These are phyloP conservation scores for Sphagnum tenellum DNA, from an alignment of 225 moss, liverwort and hornwort genomes.

Conservation along the genomic window DNA sequence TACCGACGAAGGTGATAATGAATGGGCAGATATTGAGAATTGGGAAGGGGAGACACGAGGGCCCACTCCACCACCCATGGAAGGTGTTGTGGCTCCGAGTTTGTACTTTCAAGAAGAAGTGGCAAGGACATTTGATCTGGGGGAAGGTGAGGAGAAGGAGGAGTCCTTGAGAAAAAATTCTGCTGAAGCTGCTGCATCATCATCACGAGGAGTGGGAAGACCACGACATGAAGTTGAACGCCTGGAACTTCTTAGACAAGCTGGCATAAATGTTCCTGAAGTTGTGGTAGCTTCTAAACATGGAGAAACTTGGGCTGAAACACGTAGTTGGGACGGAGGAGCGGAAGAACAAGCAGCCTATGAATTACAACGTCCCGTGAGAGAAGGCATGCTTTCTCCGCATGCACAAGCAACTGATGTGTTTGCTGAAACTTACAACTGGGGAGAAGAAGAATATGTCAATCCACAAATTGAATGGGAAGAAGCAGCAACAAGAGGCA, in stretches of 20 bases:
- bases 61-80: slow-evolving; percentile 12
- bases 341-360: not conserved
- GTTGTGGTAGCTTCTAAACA: not conserved
- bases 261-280: not conserved
- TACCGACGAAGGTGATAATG: not conserved
- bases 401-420: slow-evolving; percentile 3
- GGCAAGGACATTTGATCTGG: slow-evolving; percentile 14
- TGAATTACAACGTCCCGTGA: slow-evolving; percentile 1
- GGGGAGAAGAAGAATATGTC: slow-evolving; percentile 15
- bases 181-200: not conserved
- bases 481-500: not conserved
- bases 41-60: slow-evolving; percentile 12
- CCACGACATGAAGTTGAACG: slow-evolving; percentile 17
- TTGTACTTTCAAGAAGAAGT: slow-evolving; percentile 1
- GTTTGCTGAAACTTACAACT: slow-evolving; percentile 24
- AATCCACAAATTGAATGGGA: not conserved
- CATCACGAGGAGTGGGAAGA: slow-evolving; percentile 12
- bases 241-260: slow-evolving; percentile 6
- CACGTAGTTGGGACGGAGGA: not conserved
- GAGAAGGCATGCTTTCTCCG: slow-evolving; percentile 15
- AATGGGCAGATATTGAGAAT: slow-evolving; percentile 18
- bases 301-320: slow-evolving; percentile 5
- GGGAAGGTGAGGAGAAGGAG: slow-evolving; percentile 6
- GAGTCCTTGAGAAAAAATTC: not conserved
- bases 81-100: slow-evolving; percentile 15